These are phyloP conservation scores for Xerocomus nothofagi DNA, from an alignment of 1,284 basidiomycete genomes.

Conservation along the genomic window DNA sequence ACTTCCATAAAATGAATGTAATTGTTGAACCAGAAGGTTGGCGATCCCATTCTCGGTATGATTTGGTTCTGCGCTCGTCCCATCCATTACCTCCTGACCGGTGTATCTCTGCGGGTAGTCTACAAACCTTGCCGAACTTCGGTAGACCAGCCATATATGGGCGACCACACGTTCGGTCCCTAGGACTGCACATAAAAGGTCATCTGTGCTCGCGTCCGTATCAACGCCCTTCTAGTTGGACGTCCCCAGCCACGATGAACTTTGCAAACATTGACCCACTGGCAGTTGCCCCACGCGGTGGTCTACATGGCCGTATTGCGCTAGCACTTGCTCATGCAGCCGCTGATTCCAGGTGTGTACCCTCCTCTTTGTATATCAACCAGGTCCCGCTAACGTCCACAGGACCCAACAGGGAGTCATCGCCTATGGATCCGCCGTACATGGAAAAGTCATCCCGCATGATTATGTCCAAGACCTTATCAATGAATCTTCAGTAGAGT, in stretches of 20 bases:
- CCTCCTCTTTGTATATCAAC: neutral
- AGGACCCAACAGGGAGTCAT: neutral
- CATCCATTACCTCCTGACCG: too few species aligned
- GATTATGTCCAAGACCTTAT: slow-evolving; percentile 5
- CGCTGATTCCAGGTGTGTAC: neutral
- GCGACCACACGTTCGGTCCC: neutral
- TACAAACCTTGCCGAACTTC: neutral
- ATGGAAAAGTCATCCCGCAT: neutral
- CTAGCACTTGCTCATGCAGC: neutral
- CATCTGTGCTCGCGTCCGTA: neutral
- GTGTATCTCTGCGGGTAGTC: too few species aligned
- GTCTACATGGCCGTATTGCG: neutral
- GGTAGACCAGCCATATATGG: too few species aligned
- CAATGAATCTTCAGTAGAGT: neutral
- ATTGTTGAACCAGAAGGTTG: too few species aligned
- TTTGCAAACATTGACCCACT: neutral
- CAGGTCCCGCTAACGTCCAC: neutral
- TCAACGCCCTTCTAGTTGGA: neutral
- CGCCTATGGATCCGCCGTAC: neutral
- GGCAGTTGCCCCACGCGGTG: neutral
- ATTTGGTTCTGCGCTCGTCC: too few species aligned
- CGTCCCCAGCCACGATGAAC: neutral
- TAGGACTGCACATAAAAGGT: neutral
- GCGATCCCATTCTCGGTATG: too few species aligned
- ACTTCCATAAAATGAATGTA: too few species aligned